A percentile compares a stretch with the other conserved stretches of the same genome.
Evolutionary conservation across 179 eudicot genomes (phyloP).

Genomic region (Beta lomatogona): DNA sequence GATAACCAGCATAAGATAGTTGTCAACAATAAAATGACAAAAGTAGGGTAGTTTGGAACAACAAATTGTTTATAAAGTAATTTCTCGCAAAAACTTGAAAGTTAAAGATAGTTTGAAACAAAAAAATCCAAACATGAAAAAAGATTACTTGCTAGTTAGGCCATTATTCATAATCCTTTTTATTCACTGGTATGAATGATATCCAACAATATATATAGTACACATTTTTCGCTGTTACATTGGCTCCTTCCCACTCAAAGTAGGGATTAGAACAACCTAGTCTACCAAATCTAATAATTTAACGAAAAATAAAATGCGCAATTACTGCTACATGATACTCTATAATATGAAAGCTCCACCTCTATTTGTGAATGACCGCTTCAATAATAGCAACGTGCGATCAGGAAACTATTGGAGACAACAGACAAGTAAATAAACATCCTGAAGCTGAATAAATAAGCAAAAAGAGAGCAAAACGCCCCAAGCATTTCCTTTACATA

Average conservation of each 20-base stretch:
- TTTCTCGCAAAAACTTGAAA: too few relatives aligned
- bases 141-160: too few relatives aligned
- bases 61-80: too few relatives aligned
- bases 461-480: background rate
- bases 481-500: slow-evolving; percentile 18
- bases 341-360: slow-evolving; percentile 14
- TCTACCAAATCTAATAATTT: background rate
- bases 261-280: slow-evolving; percentile 18
- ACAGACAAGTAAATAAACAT: background rate
- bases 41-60: too few relatives aligned
- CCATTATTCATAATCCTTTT: too few relatives aligned
- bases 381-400: background rate
- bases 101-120: too few relatives aligned
- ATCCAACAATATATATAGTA: background rate
- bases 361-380: background rate
- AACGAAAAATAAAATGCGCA: background rate
- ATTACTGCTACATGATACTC: background rate
- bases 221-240: slow-evolving; percentile 11
- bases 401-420: background rate
- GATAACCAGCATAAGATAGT: too few relatives aligned
- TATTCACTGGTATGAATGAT: too few relatives aligned
- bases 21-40: too few relatives aligned
- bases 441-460: background rate
- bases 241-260: slow-evolving; percentile 8
- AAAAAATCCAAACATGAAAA: too few relatives aligned